Percentiles rank a stretch among this genome's conserved stretches.
Conservation (phyloP, 2,329 filamentous ascomycete species). For the Penicillium sclerotiorum region DNA sequence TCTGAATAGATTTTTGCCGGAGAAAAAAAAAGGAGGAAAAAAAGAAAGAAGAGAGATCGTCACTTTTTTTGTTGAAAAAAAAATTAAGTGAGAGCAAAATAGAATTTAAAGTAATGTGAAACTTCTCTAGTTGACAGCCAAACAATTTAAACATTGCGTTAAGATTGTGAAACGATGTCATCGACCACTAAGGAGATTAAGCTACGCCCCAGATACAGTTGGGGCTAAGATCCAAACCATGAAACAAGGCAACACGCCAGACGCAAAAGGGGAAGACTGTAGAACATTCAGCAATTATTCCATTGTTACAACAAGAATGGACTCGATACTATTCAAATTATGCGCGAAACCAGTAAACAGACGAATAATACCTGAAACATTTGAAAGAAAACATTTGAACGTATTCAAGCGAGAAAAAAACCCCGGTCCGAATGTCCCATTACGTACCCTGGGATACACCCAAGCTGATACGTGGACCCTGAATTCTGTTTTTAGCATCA, state of each 20-base stretch:
- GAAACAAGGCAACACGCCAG: constrained; percentile 5
- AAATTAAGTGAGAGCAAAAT: neutral
- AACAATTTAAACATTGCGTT: neutral
- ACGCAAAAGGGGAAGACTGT: neutral
- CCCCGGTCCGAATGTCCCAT: constrained; percentile 8
- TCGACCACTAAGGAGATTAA: constrained; percentile 19
- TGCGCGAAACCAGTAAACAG: too few species aligned
- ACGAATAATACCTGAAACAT: neutral
- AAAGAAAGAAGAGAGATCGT: neutral
- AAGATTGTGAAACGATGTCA: constrained; percentile 13
- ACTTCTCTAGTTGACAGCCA: neutral
- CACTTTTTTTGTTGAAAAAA: too few species aligned
- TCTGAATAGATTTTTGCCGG: neutral
- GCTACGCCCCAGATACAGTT: constrained; percentile 13
- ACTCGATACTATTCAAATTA: too few species aligned
- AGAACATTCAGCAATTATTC: neutral
- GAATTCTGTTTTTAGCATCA: constrained; percentile 31
- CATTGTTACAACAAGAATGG: neutral
- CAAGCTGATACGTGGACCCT: constrained; percentile 28
- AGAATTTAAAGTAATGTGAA: neutral
- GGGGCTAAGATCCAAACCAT: constrained; percentile 13
- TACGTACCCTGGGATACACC: constrained; percentile 13
- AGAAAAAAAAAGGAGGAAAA: constrained; percentile 4
- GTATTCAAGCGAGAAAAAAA: constrained; percentile 2
- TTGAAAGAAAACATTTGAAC: neutral